Conservation (phyloP, 2,329 filamentous ascomycete genomes). For the Capronia epimyces region DNA sequence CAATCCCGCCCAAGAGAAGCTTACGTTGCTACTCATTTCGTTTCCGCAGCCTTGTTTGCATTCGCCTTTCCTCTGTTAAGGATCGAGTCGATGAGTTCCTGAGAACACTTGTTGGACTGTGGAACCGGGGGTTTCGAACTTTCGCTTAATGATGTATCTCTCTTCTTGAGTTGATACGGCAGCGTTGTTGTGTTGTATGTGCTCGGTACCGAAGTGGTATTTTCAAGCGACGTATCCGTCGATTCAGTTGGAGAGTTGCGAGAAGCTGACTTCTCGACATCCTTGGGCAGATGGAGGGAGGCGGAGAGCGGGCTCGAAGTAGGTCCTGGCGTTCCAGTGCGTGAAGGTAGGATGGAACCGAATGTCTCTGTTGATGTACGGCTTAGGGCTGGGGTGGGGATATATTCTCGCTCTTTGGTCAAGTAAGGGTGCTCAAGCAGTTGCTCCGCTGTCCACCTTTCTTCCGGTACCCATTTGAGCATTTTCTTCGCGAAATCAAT, state of each 20-base stretch:
- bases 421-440: constrained; percentile 37
- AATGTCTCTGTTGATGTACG: constrained; percentile 22
- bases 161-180: not conserved
- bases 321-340: constrained; percentile 15
- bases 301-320: constrained; percentile 6
- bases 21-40: constrained; percentile 1
- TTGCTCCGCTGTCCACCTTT: constrained; percentile 36
- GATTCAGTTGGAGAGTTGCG: not conserved
- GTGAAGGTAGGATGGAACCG: constrained; percentile 16
- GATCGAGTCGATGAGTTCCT: constrained; percentile 21
- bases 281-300: not conserved
- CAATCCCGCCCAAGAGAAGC: no score
- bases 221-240: constrained; percentile 1
- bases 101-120: constrained; percentile 13
- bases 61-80: constrained; percentile 14
- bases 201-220: not conserved
- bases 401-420: constrained; percentile 23
- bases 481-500: constrained; percentile 34
- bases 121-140: constrained; percentile 1
- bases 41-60: not conserved
- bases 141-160: not conserved
- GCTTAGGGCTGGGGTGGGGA: constrained; percentile 16
- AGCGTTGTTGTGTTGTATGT: not conserved
- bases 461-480: constrained; percentile 36
- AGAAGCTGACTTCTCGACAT: constrained; percentile 8